Conservation (phyloP, 768 basidiomycete species). For the Lyophyllum atratum region DNA sequence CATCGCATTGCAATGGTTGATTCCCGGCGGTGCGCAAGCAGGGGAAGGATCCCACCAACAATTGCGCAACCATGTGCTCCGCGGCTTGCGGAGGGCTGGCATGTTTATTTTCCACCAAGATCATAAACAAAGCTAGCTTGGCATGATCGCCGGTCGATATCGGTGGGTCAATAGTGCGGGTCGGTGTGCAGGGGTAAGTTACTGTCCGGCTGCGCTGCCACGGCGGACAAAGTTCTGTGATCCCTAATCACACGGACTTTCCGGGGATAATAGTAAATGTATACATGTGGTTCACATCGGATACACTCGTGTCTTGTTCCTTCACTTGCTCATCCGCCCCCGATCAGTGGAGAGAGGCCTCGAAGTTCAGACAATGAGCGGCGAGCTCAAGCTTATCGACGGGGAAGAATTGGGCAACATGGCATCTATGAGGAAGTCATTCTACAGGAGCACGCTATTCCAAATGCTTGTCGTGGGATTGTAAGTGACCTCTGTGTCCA, state of each 20-base stretch:
- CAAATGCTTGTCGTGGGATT: slow-evolving; percentile 15
- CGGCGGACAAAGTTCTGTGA: neutral
- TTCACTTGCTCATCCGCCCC: neutral
- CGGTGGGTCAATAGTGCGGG: neutral
- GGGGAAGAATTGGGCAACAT: neutral
- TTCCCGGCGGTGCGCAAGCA: neutral
- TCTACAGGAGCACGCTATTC: slow-evolving; percentile 15
- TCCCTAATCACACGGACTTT: slow-evolving; percentile 1
- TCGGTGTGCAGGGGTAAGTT: neutral
- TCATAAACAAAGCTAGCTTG: neutral
- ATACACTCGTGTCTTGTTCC: neutral
- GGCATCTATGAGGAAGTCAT: neutral
- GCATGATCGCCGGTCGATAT: neutral
- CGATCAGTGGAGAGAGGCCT: neutral
- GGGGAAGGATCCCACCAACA: neutral
- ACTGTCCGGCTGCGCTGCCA: neutral
- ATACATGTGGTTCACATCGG: neutral
- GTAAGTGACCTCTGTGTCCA: slow-evolving; percentile 1
- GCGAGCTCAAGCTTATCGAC: neutral
- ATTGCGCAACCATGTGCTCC: neutral
- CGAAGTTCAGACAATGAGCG: slow-evolving; percentile 1
- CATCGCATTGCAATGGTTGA: neutral
- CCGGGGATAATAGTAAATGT: neutral
- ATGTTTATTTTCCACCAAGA: neutral
- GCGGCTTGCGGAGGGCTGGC: neutral